Conservation (phyloP, 768 basidiomycete species). For the Phanerochaete carnosa region DNA sequence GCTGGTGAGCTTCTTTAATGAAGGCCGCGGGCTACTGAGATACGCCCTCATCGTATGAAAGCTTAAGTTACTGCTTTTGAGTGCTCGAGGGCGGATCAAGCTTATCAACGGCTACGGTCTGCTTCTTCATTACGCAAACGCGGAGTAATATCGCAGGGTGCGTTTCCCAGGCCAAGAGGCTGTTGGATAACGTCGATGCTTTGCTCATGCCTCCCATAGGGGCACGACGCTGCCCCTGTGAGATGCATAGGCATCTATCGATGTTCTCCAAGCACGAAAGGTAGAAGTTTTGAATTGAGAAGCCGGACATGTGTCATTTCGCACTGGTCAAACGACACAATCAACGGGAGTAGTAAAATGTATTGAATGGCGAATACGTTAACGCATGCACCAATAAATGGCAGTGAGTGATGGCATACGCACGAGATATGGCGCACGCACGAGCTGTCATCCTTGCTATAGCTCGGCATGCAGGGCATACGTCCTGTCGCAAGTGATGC, state of each 20-base stretch:
- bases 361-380: too few relatives aligned
- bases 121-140: not conserved
- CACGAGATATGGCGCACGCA: not conserved
- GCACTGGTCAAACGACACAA: not conserved
- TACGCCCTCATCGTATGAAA: too few relatives aligned
- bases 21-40: too few relatives aligned
- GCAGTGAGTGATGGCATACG: too few relatives aligned
- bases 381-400: too few relatives aligned
- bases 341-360: not conserved
- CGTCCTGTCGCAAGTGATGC: too few relatives aligned
- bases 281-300: not conserved
- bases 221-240: not conserved
- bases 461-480: too few relatives aligned
- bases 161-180: not conserved
- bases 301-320: not conserved
- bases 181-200: not conserved
- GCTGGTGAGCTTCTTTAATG: too few relatives aligned
- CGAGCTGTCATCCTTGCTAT: not conserved
- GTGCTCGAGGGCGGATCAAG: too few relatives aligned
- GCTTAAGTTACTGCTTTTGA: too few relatives aligned
- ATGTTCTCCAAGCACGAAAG: not conserved
- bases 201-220: not conserved
- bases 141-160: not conserved
- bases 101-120: too few relatives aligned
- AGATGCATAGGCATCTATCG: not conserved